Evolutionary conservation across 2,329 filamentous ascomycete genomes (phyloP).

Genomic region (Fusarium incarnatum): DNA sequence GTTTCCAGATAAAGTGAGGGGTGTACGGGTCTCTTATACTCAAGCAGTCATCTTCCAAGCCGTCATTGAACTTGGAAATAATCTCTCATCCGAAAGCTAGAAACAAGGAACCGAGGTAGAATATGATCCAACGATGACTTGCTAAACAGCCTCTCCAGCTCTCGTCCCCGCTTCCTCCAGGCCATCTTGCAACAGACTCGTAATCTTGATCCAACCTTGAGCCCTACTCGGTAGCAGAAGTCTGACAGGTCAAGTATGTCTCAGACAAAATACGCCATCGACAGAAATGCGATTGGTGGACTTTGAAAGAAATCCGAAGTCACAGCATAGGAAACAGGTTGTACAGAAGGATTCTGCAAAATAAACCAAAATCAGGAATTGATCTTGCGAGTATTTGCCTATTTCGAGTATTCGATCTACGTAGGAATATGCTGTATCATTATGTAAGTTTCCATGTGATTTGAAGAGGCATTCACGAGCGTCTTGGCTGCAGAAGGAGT

Average conservation of each 20-base stretch:
- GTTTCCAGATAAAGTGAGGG: neutral
- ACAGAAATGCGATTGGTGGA: neutral
- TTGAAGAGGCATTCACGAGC: neutral
- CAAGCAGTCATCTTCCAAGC: no score
- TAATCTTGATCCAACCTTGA: no score
- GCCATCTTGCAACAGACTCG: no score
- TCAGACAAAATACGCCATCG: neutral
- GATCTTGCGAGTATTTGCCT: neutral
- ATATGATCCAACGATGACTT: neutral
- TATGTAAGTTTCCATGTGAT: neutral
- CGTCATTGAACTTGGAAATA: no score
- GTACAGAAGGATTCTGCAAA: neutral
- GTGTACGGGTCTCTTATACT: no score
- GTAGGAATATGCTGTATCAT: neutral
- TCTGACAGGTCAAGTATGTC: neutral
- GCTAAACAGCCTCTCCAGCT: neutral
- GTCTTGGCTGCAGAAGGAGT: neutral
- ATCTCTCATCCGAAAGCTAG: no score
- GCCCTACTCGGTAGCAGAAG: no score
- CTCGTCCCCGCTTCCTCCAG: neutral
- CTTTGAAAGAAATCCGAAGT: neutral
- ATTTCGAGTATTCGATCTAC: neutral
- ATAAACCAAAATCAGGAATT: neutral
- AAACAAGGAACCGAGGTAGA: neutral
- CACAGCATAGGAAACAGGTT: neutral